Evolutionary conservation across 257 asterid species (phyloP).

Genomic region (Forsythia suspensa): DNA sequence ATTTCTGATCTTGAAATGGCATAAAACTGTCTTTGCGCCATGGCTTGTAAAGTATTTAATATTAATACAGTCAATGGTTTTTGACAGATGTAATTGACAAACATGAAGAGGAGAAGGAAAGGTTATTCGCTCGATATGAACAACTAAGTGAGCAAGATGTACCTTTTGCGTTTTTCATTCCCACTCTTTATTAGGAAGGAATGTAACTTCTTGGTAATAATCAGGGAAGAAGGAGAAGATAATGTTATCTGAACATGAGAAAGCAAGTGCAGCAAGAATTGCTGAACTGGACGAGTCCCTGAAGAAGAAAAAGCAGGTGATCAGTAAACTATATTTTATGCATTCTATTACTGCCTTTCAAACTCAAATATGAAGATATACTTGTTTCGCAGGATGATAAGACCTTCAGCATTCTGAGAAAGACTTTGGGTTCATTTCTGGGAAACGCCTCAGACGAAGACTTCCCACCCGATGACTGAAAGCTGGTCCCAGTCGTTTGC

Average conservation of each 20-base stretch:
- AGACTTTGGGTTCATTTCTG: constrained; percentile 82
- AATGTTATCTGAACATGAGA: constrained; percentile 71
- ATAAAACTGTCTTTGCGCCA: background rate
- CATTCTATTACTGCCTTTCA: constrained; percentile 6
- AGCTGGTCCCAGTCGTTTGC: background rate
- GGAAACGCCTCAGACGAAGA: constrained; percentile 93
- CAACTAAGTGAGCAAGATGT: constrained; percentile 66
- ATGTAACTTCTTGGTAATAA: background rate
- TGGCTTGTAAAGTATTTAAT: constrained; percentile 10
- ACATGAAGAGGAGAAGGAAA: constrained; percentile 85
- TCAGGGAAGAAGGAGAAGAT: constrained; percentile 94
- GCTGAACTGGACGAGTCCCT: constrained; percentile 84
- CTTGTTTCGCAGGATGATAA: constrained; percentile 72
- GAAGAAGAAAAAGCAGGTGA: constrained; percentile 92
- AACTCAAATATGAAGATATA: constrained; percentile 10
- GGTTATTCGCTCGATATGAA: constrained; percentile 62
- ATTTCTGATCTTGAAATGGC: background rate
- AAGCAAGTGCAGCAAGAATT: constrained; percentile 58
- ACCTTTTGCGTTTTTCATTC: constrained; percentile 4
- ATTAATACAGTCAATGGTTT: constrained; percentile 18
- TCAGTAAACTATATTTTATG: constrained; percentile 4
- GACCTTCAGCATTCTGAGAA: constrained; percentile 82
- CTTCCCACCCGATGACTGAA: constrained; percentile 70
- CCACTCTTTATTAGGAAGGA: constrained; percentile 6
- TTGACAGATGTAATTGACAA: constrained; percentile 68